A percentile compares a stretch with the other conserved stretches of the same genome.
Conservation (phyloP, 2,329 filamentous ascomycete species). For the Fusarium brachygibbosum region DNA sequence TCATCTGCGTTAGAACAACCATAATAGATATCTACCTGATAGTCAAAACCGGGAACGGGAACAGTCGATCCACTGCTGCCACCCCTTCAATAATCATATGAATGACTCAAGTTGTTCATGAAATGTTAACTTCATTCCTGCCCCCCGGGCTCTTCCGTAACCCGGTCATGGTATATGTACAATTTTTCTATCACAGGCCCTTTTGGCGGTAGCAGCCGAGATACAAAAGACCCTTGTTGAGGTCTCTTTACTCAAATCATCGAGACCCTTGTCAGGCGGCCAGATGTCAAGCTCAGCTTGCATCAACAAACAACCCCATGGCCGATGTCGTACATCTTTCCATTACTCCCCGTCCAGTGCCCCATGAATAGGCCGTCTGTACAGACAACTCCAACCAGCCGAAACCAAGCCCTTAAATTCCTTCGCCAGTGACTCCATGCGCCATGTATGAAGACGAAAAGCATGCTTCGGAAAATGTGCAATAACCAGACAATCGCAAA, state of each 20-base stretch:
- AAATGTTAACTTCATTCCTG: conserved; percentile 51
- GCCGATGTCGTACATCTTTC: conserved; percentile 39
- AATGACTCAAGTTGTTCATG: conserved; percentile 14
- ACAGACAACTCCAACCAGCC: conserved; percentile 55
- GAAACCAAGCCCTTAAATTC: conserved; percentile 55
- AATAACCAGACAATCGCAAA: conserved; percentile 52
- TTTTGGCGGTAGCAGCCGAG: conserved; percentile 43
- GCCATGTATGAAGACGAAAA: conserved; percentile 57
- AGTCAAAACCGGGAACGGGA: neutral
- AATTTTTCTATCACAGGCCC: conserved; percentile 54
- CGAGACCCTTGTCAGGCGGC: conserved; percentile 34
- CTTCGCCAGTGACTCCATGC: conserved; percentile 59
- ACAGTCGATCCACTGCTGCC: neutral
- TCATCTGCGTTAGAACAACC: conserved; percentile 14
- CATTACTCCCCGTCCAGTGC: conserved; percentile 47
- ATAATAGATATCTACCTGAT: neutral
- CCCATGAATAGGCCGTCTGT: conserved; percentile 45
- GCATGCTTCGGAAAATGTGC: conserved; percentile 55
- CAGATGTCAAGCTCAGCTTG: conserved; percentile 48
- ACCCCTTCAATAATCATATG: conserved; percentile 1
- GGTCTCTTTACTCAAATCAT: conserved; percentile 36
- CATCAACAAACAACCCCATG: conserved; percentile 29
- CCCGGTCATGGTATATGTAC: conserved; percentile 59
- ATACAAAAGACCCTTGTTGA: conserved; percentile 37
- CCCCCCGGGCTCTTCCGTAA: conserved; percentile 50